Base-by-base conservation (phyloP, 2,329 filamentous ascomycete species). In the Metarhizium sp. region DNA sequence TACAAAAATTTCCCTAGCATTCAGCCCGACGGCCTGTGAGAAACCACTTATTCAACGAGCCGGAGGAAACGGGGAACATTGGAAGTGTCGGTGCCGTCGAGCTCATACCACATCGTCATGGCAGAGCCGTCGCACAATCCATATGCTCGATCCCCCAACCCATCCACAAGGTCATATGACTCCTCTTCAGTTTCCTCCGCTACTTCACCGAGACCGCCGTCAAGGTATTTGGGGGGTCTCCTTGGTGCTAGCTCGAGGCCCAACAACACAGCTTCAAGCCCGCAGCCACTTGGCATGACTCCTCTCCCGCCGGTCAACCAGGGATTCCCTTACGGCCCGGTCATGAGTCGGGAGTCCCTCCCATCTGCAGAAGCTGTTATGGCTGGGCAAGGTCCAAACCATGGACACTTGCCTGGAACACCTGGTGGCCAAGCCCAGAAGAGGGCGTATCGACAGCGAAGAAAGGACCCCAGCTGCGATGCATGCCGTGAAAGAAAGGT, bases 381-480 rank as follows among this genome's bases (percentile, higher is more conserved):
- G 61, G 78, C 78, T 65, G 82, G 79, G 16, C 81, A 80, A 32
- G 77, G 76, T 16, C 62, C 64, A 10, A 65, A 65, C 25, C 62
- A 63, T 50, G 59, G 68, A 16, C 69, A 72, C n/a, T 50, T 70
- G 40, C 59, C 64, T 18, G 68, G 67, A 78, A 77, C 63, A 69
- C 61, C 67, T 81, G 60, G 64, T 2, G 50, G 58, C 5, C 87
- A 88, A 62, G 82, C 87, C 36, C 90, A 95, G 70, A 97, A 97
- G 71, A 80, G 94, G 67, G 92, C 94, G 2, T 99, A 97, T 74
- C 85, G 94, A 29, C 94, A 99, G 70, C 80, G 94, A 61, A 82
- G 94, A 62, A 99, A 99, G 68, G 94, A 99, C 65, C 94, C 94
- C 1, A 97, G 91, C 66, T 99, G 94, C 70, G 94, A 99, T 75